Evolutionary conservation across 1,139 yeast genomes (phyloP), one percentile per base, ranked within the genome.

Genomic region (Geotrichum bryndzae): DNA sequence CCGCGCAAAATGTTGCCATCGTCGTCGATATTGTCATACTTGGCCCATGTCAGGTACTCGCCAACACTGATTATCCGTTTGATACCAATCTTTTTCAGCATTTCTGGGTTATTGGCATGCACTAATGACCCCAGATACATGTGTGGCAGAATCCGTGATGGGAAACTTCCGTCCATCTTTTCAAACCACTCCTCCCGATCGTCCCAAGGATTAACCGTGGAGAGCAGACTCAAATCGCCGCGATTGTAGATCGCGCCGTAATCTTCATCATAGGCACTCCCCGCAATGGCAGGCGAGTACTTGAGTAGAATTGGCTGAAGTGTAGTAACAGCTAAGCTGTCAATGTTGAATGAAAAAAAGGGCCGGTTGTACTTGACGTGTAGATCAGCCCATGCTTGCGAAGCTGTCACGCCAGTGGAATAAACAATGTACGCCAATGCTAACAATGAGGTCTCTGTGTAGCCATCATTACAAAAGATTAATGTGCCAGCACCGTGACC

Each of bases 381-480:
- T 60, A 90, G 73, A 64, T 81, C 80, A 23, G 88, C 70, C 62
- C 83, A 72, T 1, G 81, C 82, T 61, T 84, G 80, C 0, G 84
- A 75, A 27, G 82, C 72, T 1, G 79, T 64, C 45, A 82, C 70
- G 59, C 87, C 83, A 53, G 84, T 79, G 2, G 87, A 74, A 73
- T 87, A 92, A 65, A 92, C 87, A 62, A 88, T 68, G 70, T 83
- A 91, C 65, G 91, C 84, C 54, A 90, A 76, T 0, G 85, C 83
- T 56, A 92, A 75, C 35, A 92, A 79, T 4, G 96, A 86, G 64
- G 92, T 88, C 71, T 92, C 97, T 0, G 97, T 90, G 73, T 91
- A 92, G 0, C 98, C 98, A 75, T 92, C 97, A 3, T 89, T 83
- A 71, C 97, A 91, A 71, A 86, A 87, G 18, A 91, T 78, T 65